Percentiles rank a stretch among this genome's conserved stretches.
Evolutionary conservation across 1,284 basidiomycete genomes (phyloP).

Genomic region (Rugosomyces carneus): DNA sequence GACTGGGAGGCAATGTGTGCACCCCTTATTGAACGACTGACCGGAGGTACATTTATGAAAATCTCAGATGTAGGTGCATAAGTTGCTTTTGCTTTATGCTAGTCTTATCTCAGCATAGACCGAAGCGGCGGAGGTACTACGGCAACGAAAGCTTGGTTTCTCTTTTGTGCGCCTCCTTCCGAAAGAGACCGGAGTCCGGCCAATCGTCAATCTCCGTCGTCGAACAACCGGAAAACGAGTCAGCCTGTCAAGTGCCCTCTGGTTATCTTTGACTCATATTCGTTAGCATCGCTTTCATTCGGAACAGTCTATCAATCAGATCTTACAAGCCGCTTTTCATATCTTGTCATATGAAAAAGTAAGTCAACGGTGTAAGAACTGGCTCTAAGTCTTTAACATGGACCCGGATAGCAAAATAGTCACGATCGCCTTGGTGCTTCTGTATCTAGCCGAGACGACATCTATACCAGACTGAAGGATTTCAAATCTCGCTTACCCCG

Average conservation of each 20-base stretch:
- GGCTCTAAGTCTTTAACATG: not conserved
- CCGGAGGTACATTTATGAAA: constrained; percentile 57
- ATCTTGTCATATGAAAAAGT: constrained; percentile 87
- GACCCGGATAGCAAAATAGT: constrained; percentile 48
- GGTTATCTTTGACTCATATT: not conserved
- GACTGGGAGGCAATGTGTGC: constrained; percentile 85
- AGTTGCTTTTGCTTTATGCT: not conserved
- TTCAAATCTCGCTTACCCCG: constrained; percentile 64
- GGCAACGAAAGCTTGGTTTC: constrained; percentile 69
- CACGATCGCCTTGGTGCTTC: constrained; percentile 69
- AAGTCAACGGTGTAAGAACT: not conserved
- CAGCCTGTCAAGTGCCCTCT: constrained; percentile 1
- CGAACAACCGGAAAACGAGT: constrained; percentile 39
- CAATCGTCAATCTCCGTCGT: constrained; percentile 87
- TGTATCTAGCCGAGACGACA: constrained; percentile 78
- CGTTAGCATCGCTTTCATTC: constrained; percentile 24
- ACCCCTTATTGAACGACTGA: constrained; percentile 75
- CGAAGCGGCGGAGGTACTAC: constrained; percentile 60
- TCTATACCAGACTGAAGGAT: constrained; percentile 66
- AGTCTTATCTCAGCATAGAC: constrained; percentile 29
- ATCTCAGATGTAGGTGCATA: constrained; percentile 42
- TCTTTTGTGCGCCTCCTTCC: constrained; percentile 88
- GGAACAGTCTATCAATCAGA: constrained; percentile 76
- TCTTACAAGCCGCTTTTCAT: constrained; percentile 78
- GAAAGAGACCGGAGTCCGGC: constrained; percentile 91